These are phyloP conservation scores for Mesembryanthemum crystallinum DNA, from an alignment of 148 eudicot species.

Conservation along the genomic window DNA sequence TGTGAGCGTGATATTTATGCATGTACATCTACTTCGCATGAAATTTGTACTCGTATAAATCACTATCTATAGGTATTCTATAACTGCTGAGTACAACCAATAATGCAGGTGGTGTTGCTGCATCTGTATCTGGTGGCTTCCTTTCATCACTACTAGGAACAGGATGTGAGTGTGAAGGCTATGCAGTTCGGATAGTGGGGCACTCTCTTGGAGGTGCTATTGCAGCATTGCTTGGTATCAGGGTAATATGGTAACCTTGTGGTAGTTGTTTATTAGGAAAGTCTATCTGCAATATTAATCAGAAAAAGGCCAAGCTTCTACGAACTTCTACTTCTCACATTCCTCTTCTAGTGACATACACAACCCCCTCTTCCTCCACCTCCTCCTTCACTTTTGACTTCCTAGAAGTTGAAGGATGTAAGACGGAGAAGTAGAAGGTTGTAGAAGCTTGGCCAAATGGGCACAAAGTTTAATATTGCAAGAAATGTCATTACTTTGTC, in stretches of 20 bases:
- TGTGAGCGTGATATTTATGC: not conserved
- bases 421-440: too few relatives aligned
- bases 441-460: too few relatives aligned
- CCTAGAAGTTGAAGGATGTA: too few relatives aligned
- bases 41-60: not conserved
- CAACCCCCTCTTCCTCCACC: too few relatives aligned
- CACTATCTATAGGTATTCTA: not conserved
- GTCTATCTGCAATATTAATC: conserved; percentile 9
- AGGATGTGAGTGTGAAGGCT: conserved; percentile 78
- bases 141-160: conserved; percentile 66
- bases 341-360: too few relatives aligned
- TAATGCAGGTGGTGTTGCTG: conserved; percentile 26
- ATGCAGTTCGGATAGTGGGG: conserved; percentile 64
- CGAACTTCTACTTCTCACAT: too few relatives aligned
- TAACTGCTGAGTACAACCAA: not conserved
- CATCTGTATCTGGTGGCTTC: conserved; percentile 50
- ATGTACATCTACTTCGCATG: not conserved
- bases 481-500: too few relatives aligned
- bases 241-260: conserved; percentile 39
- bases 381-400: too few relatives aligned
- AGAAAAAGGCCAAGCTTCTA: not conserved
- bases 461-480: too few relatives aligned
- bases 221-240: conserved; percentile 60
- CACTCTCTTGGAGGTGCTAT: conserved; percentile 91
- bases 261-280: not conserved